Conservation (phyloP, 1,284 basidiomycete genomes). For the Phlebopus sp. region DNA sequence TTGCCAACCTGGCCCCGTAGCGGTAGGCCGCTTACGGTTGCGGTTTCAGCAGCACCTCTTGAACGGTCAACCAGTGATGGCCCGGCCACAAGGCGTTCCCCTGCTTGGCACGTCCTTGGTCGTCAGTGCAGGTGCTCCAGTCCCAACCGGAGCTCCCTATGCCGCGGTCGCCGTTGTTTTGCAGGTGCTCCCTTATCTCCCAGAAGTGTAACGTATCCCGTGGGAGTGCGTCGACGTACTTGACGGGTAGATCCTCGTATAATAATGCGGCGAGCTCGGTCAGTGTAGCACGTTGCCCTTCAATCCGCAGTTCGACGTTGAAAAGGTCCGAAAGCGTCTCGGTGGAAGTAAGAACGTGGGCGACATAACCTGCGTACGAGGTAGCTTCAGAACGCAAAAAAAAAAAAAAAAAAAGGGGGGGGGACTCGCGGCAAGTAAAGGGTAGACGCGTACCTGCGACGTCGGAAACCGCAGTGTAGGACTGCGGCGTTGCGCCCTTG, state of each 20-base stretch:
- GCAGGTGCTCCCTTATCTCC: conserved; percentile 2
- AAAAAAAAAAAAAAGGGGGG: too few species aligned
- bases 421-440: too few species aligned
- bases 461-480: conserved; percentile 21
- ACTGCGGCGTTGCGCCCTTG: conserved; percentile 15
- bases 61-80: conserved; percentile 17
- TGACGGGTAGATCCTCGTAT: conserved; percentile 12
- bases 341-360: conserved; percentile 26
- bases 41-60: conserved; percentile 6
- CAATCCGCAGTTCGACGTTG: conserved; percentile 23
- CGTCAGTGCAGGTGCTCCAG: conserved; percentile 3
- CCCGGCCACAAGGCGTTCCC: conserved; percentile 18
- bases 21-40: too few species aligned
- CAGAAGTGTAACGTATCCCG: background rate
- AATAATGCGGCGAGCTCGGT: conserved; percentile 16
- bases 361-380: conserved; percentile 26
- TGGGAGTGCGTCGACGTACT: conserved; percentile 14
- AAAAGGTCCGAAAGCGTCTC: conserved; percentile 19
- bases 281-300: conserved; percentile 25
- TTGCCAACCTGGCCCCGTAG: too few species aligned
- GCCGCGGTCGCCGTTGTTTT: conserved; percentile 15
- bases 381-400: background rate
- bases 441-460: conserved; percentile 16
- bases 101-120: background rate
- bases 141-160: conserved; percentile 26